Evolutionary conservation across 1,139 yeast species (phyloP), one percentile per base, ranked within the genome.

Genomic region (Lodderomyces elongisporus): DNA sequence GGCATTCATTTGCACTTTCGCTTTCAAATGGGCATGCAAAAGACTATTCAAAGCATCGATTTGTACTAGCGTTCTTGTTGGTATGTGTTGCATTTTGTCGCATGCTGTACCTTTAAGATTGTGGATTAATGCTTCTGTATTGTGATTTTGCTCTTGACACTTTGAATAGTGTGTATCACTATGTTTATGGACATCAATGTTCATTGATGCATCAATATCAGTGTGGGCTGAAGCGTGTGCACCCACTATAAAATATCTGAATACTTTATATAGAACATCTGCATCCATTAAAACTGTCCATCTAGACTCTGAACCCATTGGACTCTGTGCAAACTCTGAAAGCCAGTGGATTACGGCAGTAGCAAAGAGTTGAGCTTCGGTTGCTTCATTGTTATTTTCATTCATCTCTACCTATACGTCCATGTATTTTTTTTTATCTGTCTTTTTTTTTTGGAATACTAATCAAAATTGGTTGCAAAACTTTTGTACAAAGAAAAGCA

Each of bases 291-390:
- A 33, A n/a, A 46, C 51, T 3, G 36, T 17, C 4, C 44, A 31
- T 1, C 36, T 26, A 2, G 46, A 31, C 7, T 32, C 37, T 1
- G 42, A 25, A 1, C 28, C 7, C 3, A 52, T 22, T 2, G 58
- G 55, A 15, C 49, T 44, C 9, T 36, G 35, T 2, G 57, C 56
- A 24, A 58, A 48, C 30, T 48, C 51, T 2, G 53, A 45, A 4
- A 57, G 39, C 62, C 62, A 57, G 20, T 42, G 46, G n/a, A 55
- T 46, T 0, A 49, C 37, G 1, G 58, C 43, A 8, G 16, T 17
- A 2, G 38, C 39, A 20, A 20, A 10, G 9, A 8, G 9, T 20
- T 20, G 7, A 8, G 22, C 22, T 20, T 20, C 10, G n/a, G n/a
- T n/a, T n/a, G n/a, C n/a, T n/a, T n/a, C n/a, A n/a, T n/a, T n/a